Evolutionary conservation across 2,329 filamentous ascomycete genomes (phyloP).

Genomic region (Fusarium nygamai): DNA sequence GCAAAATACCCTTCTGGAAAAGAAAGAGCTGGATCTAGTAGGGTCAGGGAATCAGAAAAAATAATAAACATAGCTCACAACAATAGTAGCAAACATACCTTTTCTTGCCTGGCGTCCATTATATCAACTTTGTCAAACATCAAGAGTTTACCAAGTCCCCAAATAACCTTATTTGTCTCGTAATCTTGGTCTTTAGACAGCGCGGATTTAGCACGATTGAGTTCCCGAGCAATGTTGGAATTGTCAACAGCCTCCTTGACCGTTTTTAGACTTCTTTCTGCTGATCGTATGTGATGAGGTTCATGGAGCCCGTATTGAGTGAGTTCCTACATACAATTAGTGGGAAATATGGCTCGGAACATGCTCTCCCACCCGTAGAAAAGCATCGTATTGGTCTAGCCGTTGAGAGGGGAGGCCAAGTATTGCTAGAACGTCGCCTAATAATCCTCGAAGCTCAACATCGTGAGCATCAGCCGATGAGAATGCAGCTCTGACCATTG

Average conservation of each 20-base stretch:
- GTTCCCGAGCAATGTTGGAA: accelerated
- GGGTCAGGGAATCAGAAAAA: accelerated
- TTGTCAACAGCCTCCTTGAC: accelerated
- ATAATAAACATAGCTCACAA: too few relatives aligned
- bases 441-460: accelerated
- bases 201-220: accelerated
- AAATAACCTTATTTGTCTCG: accelerated
- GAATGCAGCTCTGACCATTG: background rate
- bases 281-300: accelerated
- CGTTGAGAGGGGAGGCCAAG: accelerated
- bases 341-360: accelerated
- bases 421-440: accelerated
- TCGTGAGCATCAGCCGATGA: accelerated
- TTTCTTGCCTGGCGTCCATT: accelerated
- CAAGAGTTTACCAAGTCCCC: background rate
- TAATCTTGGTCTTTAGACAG: background rate
- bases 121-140: background rate
- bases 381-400: accelerated
- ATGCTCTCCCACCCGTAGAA: accelerated
- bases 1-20: accelerated
- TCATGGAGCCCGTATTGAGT: accelerated
- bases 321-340: background rate
- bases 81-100: background rate
- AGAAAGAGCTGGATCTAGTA: accelerated
- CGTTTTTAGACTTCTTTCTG: accelerated